Evolutionary conservation across 768 basidiomycete genomes (phyloP).

Genomic region (Naganishia kalamii): DNA sequence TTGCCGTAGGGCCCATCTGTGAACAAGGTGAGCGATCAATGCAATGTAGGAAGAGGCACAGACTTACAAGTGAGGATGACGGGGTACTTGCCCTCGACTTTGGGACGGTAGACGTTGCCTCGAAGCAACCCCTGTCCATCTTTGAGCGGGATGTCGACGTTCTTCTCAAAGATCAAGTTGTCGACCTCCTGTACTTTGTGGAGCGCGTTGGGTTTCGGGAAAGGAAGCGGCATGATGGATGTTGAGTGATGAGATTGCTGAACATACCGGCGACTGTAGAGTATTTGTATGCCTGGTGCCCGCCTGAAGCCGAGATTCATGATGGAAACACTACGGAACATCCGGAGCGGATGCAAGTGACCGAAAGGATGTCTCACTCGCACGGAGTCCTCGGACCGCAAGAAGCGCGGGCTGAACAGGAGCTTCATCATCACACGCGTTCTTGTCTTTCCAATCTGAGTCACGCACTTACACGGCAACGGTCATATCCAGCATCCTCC

Average conservation of each 20-base stretch:
- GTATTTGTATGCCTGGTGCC: too few relatives aligned
- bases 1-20: constrained; percentile 29
- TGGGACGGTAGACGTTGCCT: constrained; percentile 33
- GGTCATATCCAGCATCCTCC: too few relatives aligned
- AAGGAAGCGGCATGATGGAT: constrained; percentile 12
- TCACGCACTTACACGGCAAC: too few relatives aligned
- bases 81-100: constrained; percentile 21
- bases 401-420: too few relatives aligned
- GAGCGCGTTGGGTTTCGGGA: constrained; percentile 23
- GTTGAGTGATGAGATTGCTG: not conserved
- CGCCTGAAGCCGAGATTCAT: too few relatives aligned
- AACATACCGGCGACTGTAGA: not conserved
- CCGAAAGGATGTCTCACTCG: not conserved
- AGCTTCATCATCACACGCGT: too few relatives aligned
- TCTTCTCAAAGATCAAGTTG: constrained; percentile 26
- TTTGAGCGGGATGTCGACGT: constrained; percentile 30
- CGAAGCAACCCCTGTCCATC: constrained; percentile 29
- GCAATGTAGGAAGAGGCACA: not conserved
- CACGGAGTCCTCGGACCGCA: too few relatives aligned
- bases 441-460: too few relatives aligned
- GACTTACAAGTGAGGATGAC: constrained; percentile 27
- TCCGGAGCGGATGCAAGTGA: too few relatives aligned
- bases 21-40: not conserved
- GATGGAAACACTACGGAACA: too few relatives aligned
- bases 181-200: constrained; percentile 6